Base-by-base conservation (phyloP, 192 early-diverging fungal species). In the Kappamyces sp. region DNA sequence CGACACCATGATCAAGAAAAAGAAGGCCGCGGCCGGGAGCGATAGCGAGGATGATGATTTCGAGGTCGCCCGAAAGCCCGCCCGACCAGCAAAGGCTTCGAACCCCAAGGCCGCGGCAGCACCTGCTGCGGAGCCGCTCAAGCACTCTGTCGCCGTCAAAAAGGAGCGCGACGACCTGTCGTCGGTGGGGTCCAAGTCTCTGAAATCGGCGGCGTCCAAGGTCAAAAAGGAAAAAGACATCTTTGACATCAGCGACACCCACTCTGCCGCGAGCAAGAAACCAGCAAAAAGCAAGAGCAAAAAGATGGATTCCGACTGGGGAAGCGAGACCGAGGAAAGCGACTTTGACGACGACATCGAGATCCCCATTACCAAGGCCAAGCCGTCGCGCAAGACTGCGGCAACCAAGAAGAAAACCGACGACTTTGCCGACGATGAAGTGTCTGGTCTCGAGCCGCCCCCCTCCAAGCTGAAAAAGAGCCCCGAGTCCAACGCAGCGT, bases 341-440 rank as follows among this genome's bases (percentile, higher is more conserved):
- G 43, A 36, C 7, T 62, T 66, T 50, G 74, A 75, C 13, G 74
- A 76, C 41, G 70, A 67, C 13, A 58, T 63, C 32, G 67, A 67
- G 34, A 51, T 41, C n/a, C 53, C 31, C 37, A 65, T 32, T 6
- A n/a, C 13, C 12, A 62, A 62, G 7, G 63, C 73, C 36, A 82
- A 80, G 66, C 64, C 68, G 53, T 72, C 75, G 58, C 8, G 12
- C 49, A 66, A 73, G 57, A 66, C 34, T 35, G 44, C 54, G 1
- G 48, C 33, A 33, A 49, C 68, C 1, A 70, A 72, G 53, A 55
- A 46, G 31, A 90, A 70, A 36, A 87, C 58, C 0, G 87, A 87
- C 10, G 84, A 88, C 33, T 23, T 23, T 23, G 23, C 87, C 68
- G 60, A 84, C 65, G 49, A 92, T 89, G 32, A 88, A 85, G 10